Percentiles rank a stretch among this genome's conserved stretches.
Conservation (phyloP, 331 rosid genomes). For the Ulmus americana region DNA sequence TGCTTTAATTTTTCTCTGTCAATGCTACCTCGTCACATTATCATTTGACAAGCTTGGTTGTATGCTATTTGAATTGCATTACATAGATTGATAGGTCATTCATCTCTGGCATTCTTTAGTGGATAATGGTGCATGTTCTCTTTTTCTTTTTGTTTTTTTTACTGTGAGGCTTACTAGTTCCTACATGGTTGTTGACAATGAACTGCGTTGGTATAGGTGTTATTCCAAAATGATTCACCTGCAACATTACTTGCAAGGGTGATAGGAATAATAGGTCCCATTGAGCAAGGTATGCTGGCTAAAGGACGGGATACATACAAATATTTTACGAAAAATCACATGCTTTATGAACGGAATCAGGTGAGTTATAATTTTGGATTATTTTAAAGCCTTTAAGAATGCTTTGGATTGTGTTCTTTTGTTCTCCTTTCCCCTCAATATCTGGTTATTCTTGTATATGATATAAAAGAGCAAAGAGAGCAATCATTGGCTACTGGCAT, state of each 20-base stretch:
- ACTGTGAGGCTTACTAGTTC: too few species aligned
- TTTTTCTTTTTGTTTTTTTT: not conserved
- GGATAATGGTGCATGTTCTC: not conserved
- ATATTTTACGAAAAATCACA: slow-evolving; percentile 88
- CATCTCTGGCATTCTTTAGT: not conserved
- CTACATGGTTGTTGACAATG: not conserved
- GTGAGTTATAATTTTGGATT: slow-evolving; percentile 33
- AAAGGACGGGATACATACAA: slow-evolving; percentile 90
- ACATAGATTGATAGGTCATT: too few species aligned
- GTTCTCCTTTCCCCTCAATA: too few species aligned
- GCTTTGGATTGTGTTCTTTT: too few species aligned
- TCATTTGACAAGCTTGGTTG: not conserved
- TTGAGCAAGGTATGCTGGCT: slow-evolving; percentile 83
- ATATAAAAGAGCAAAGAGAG: not conserved
- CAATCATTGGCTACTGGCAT: too few species aligned
- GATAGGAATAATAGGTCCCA: slow-evolving; percentile 75
- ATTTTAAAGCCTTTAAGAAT: not conserved
- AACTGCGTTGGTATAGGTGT: slow-evolving; percentile 51
- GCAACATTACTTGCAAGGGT: slow-evolving; percentile 97
- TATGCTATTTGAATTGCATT: too few species aligned
- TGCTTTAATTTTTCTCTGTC: not conserved
- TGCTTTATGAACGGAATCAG: slow-evolving; percentile 99
- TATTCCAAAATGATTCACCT: slow-evolving; percentile 94
- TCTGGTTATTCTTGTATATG: not conserved
- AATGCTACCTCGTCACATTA: not conserved